Evolutionary conservation across 345 rosid genomes (phyloP).

Genomic region (Arabis hirsuta): DNA sequence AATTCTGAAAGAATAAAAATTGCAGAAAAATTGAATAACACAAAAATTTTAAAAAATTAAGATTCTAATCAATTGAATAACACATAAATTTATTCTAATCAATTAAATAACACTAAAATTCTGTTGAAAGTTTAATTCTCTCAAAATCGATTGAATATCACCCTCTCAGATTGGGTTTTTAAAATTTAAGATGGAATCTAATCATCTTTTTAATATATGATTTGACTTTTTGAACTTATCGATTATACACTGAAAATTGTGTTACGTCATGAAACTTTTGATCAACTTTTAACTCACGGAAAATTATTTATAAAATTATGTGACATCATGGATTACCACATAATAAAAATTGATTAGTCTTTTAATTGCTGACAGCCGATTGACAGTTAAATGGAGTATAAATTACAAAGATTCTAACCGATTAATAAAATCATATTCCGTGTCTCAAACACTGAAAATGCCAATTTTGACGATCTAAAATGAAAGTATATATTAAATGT

Average conservation of each 20-base stretch:
- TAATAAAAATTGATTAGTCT: neutral
- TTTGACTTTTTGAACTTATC: neutral
- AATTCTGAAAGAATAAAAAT: too few species aligned
- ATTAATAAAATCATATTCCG: neutral
- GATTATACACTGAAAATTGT: neutral
- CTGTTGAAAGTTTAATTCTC: too few species aligned
- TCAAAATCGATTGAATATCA: too few species aligned
- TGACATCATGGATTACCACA: slow-evolving; percentile 26
- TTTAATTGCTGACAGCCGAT: neutral
- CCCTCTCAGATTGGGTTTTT: too few species aligned
- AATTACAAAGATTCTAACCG: neutral
- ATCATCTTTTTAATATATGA: neutral
- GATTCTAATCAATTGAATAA: too few species aligned
- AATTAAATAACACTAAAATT: too few species aligned
- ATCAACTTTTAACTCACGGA: too few species aligned
- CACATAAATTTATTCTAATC: too few species aligned
- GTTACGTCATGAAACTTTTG: too few species aligned
- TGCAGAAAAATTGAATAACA: too few species aligned
- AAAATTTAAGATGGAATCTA: too few species aligned
- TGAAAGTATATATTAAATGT: neutral
- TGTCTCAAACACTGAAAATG: neutral
- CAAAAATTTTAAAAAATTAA: too few species aligned
- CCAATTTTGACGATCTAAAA: neutral
- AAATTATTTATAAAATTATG: neutral
- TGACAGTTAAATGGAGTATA: neutral